Evolutionary conservation across 306 rosid genomes (phyloP).

Genomic region (Cucumis cinereus): DNA sequence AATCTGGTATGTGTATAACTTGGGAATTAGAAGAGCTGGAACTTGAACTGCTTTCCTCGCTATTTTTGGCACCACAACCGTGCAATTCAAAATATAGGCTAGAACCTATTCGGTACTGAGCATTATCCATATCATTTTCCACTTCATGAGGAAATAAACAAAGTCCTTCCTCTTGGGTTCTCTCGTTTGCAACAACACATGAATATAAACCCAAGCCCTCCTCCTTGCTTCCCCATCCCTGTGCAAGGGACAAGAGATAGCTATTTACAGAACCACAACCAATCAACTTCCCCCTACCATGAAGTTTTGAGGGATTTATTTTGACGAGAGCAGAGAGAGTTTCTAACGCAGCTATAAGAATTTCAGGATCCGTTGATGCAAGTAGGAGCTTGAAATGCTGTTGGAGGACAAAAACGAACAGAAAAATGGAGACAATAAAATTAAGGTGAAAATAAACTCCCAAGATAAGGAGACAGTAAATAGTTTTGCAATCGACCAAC

Average conservation of each 20-base stretch:
- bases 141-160: constrained; percentile 73
- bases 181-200: constrained; percentile 74
- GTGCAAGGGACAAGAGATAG: constrained; percentile 80
- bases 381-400: constrained; percentile 95
- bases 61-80: constrained; percentile 36
- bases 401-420: constrained; percentile 7
- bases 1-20: constrained; percentile 70
- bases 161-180: constrained; percentile 53
- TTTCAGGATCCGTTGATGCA: constrained; percentile 86
- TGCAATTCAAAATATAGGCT: constrained; percentile 87
- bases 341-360: constrained; percentile 72
- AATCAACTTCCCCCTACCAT: constrained; percentile 84
- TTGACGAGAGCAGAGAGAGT: constrained; percentile 86
- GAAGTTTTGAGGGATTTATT: constrained; percentile 86
- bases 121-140: constrained; percentile 49
- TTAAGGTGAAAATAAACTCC: background rate
- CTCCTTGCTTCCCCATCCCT: constrained; percentile 99
- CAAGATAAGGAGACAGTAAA: background rate
- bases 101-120: constrained; percentile 66
- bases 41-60: constrained; percentile 30
- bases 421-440: background rate
- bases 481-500: background rate
- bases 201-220: constrained; percentile 92
- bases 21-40: constrained; percentile 33
- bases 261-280: constrained; percentile 85